phyloP scores from a whole-genome alignment of 345 rosid species.

The Fremontodendron californicum region DNA sequence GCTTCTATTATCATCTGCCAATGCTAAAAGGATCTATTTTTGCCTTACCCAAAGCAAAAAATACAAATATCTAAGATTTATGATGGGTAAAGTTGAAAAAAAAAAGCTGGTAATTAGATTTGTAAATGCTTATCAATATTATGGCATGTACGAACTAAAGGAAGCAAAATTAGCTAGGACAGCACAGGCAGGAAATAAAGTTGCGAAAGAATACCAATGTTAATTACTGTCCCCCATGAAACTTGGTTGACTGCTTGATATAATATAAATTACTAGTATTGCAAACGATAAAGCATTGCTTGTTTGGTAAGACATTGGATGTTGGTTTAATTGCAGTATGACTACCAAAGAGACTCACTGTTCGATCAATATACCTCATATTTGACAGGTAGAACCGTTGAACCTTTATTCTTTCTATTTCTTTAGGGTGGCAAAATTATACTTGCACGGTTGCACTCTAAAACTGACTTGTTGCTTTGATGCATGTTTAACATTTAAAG shows the following conservation, averaged over 20 bases:
- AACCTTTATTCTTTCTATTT: no score
- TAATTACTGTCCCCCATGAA: background rate
- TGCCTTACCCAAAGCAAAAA: no score
- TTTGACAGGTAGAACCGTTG: background rate
- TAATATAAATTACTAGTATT: no score
- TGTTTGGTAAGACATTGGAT: background rate
- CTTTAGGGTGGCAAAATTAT: background rate
- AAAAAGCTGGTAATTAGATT: background rate
- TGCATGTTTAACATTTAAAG: background rate
- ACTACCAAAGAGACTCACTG: background rate
- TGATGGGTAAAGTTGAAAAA: background rate
- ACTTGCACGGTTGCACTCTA: no score
- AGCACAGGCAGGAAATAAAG: background rate
- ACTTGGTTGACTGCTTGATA: background rate
- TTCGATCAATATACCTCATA: background rate
- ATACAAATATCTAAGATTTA: background rate
- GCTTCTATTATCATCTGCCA: no score
- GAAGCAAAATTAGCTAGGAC: background rate
- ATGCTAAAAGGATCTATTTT: no score
- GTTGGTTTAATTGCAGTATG: background rate
- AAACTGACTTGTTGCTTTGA: background rate
- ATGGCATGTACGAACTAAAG: background rate
- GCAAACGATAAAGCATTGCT: no score
- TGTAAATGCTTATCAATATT: background rate
- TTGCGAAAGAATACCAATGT: background rate